Evolutionary conservation across 2,329 filamentous ascomycete species (phyloP).

Genomic region (Sarocladium oryzae): DNA sequence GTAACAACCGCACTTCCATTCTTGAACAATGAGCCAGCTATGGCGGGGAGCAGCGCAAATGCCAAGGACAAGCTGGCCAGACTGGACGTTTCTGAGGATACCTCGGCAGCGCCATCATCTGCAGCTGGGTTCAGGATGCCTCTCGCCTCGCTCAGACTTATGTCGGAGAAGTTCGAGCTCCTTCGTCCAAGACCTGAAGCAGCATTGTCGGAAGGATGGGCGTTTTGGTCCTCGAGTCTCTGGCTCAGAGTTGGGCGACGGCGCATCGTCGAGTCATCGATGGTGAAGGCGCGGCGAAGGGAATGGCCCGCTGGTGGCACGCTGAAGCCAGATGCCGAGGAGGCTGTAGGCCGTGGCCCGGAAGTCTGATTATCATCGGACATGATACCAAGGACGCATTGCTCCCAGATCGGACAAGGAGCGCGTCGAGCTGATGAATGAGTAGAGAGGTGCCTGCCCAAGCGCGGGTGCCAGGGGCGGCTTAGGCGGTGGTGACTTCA

Average conservation of each 20-base stretch:
- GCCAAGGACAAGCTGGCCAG: conserved; percentile 78
- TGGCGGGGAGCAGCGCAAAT: conserved; percentile 76
- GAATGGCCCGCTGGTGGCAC: conserved; percentile 25
- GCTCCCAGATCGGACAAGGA: conserved; percentile 1
- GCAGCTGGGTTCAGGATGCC: conserved; percentile 56
- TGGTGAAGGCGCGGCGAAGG: conserved; percentile 35
- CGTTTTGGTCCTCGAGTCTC: conserved; percentile 19
- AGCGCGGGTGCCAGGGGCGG: neutral
- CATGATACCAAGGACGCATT: conserved; percentile 8
- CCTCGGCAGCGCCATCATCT: conserved; percentile 26
- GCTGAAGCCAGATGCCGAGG: conserved; percentile 10
- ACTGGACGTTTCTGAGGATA: conserved; percentile 50
- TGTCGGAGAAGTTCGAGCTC: conserved; percentile 74
- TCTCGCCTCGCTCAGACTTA: conserved; percentile 61
- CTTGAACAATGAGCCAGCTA: conserved; percentile 79
- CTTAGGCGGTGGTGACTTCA: conserved; percentile 3
- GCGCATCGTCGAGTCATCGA: conserved; percentile 27
- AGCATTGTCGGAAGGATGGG: conserved; percentile 16
- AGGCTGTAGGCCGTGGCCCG: neutral
- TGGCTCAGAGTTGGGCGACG: conserved; percentile 16
- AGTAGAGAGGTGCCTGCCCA: neutral
- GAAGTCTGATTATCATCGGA: conserved; percentile 3
- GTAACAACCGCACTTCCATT: conserved; percentile 80
- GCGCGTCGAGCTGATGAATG: neutral
- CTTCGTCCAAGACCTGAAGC: conserved; percentile 43